These are phyloP conservation scores for Heteromeles arbutifolia DNA, from an alignment of 306 rosid species.

Conservation along the genomic window DNA sequence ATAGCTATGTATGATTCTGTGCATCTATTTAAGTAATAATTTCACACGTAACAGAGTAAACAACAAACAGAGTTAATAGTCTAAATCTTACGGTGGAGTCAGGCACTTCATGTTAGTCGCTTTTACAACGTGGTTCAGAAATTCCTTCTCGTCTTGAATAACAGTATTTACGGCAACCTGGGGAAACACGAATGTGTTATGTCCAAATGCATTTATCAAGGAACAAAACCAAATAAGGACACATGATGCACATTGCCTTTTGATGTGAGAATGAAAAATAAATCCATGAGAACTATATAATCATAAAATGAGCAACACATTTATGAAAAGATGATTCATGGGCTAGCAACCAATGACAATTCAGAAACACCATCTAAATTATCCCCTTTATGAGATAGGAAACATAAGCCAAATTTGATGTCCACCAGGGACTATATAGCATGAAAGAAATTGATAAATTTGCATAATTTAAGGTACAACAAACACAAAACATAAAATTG, in stretches of 20 bases:
- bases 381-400: not conserved
- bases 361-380: not conserved
- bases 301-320: not conserved
- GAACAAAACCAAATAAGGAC: not conserved
- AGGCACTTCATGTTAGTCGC: conserved; percentile 91
- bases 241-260: not conserved
- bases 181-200: not conserved
- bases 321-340: not conserved
- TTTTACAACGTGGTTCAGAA: conserved; percentile 68
- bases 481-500: not conserved
- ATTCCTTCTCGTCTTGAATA: conserved; percentile 76
- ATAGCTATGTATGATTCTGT: not conserved
- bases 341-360: not conserved
- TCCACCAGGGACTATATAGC: not conserved
- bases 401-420: not conserved
- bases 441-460: not conserved
- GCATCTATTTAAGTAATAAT: not conserved
- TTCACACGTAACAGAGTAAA: not conserved
- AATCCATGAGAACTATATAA: not conserved
- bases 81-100: conserved; percentile 65
- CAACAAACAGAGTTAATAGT: conserved; percentile 7
- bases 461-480: not conserved
- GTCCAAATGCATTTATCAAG: not conserved
- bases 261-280: not conserved
- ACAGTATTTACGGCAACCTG: conserved; percentile 87